Conservation (phyloP, 257 asterid species). For the Solanum lignicaule region DNA sequence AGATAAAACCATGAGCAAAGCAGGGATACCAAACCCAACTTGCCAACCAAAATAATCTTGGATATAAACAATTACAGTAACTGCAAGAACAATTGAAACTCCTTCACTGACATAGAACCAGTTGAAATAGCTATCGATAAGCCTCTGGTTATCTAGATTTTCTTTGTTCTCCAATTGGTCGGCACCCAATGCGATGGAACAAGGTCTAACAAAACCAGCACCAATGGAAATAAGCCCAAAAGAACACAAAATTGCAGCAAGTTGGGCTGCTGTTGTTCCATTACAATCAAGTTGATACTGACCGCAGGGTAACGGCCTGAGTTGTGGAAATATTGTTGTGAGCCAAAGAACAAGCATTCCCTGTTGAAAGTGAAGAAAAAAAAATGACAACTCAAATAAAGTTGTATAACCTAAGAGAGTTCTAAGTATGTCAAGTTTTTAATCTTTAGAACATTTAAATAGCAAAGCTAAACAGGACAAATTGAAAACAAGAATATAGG, state of each 20-base stretch:
- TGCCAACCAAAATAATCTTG: conserved; percentile 13
- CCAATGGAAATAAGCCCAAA: conserved; percentile 2
- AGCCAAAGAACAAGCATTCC: conserved; percentile 10
- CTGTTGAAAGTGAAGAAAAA: not conserved
- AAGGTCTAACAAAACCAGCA: conserved; percentile 15
- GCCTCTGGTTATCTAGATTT: not conserved
- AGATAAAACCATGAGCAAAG: conserved; percentile 8
- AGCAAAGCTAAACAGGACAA: not conserved
- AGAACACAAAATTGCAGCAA: not conserved
- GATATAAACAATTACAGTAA: conserved; percentile 9
- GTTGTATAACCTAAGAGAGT: not conserved
- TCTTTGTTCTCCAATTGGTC: not conserved
- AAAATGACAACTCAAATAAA: not conserved
- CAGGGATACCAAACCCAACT: conserved; percentile 15
- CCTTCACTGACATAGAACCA: conserved; percentile 7
- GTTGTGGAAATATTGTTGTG: conserved; percentile 3
- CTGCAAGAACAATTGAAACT: not conserved
- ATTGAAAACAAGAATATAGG: not conserved
- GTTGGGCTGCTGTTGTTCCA: not conserved
- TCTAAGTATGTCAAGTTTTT: not conserved
- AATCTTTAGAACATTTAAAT: not conserved
- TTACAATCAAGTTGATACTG: not conserved
- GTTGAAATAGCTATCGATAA: not conserved
- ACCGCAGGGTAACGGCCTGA: not conserved
- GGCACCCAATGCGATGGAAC: conserved; percentile 9